Evolutionary conservation across 73 alveolate genomes (phyloP).

Genomic region (Durusdinium trenchii): DNA sequence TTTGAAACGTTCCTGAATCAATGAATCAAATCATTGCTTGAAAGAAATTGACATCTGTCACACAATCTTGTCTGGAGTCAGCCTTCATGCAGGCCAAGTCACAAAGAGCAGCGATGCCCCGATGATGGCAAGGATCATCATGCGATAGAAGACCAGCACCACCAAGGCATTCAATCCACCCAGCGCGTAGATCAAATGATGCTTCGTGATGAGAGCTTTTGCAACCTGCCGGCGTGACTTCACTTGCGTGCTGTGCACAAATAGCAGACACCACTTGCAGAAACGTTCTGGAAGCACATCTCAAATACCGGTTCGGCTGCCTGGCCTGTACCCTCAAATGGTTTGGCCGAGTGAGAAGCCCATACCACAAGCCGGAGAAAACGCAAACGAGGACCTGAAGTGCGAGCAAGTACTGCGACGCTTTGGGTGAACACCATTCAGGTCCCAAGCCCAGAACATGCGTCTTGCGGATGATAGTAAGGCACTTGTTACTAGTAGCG

Average conservation of each 20-base stretch:
- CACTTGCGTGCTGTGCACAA: neutral
- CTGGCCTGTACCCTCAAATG: conserved; percentile 59
- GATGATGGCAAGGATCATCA: conserved; percentile 87
- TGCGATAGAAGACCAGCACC: conserved; percentile 94
- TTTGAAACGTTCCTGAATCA: no score
- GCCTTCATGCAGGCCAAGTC: neutral
- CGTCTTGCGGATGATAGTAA: no score
- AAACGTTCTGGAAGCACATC: no score
- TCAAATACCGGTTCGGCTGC: no score
- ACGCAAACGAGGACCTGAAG: conserved; percentile 76
- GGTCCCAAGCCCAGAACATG: no score
- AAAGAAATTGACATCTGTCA: neutral
- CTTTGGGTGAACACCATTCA: no score
- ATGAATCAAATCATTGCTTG: neutral
- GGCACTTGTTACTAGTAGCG: no score
- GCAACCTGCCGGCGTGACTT: neutral
- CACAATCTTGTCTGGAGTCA: neutral
- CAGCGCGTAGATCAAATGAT: conserved; percentile 67
- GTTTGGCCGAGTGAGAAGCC: conserved; percentile 79
- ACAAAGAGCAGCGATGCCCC: conserved; percentile 75
- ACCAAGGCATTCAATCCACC: conserved; percentile 61
- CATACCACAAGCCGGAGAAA: conserved; percentile 87
- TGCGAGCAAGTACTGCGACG: neutral
- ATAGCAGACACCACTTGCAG: neutral
- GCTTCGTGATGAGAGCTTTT: conserved; percentile 62